These are phyloP conservation scores for Aspergillus versicolor DNA, from an alignment of 2,329 filamentous ascomycete genomes.

Conservation along the genomic window DNA sequence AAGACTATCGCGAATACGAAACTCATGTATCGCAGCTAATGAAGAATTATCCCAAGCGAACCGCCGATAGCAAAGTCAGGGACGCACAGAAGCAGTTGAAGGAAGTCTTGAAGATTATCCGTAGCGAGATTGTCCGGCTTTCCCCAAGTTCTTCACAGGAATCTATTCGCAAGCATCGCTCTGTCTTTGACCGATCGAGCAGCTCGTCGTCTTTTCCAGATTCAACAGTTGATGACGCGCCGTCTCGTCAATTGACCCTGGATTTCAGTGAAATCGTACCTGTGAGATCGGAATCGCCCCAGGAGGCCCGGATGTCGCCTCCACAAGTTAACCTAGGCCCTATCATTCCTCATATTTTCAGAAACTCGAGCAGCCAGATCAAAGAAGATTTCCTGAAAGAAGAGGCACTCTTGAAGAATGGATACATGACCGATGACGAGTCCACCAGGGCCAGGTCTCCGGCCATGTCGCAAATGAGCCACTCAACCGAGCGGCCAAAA, in stretches of 20 bases:
- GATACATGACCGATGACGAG: slow-evolving; percentile 33
- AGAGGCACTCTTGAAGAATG: slow-evolving; percentile 23
- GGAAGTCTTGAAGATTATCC: slow-evolving; percentile 36
- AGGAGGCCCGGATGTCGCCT: slow-evolving; percentile 24
- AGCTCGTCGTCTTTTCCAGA: slow-evolving; percentile 46
- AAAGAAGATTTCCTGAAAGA: slow-evolving; percentile 38
- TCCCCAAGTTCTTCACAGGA: slow-evolving; percentile 46
- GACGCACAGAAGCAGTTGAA: slow-evolving; percentile 37
- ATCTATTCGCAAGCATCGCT: slow-evolving; percentile 36
- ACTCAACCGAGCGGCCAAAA: slow-evolving; percentile 29
- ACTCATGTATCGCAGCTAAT: slow-evolving; percentile 44
- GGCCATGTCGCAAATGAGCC: slow-evolving; percentile 30
- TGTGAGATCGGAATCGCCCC: slow-evolving; percentile 34
- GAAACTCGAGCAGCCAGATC: slow-evolving; percentile 25
- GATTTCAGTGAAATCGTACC: slow-evolving; percentile 31
- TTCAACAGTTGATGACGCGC: slow-evolving; percentile 40
- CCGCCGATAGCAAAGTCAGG: slow-evolving; percentile 30
- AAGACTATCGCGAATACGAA: slow-evolving; percentile 50
- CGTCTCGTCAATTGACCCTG: slow-evolving; percentile 34
- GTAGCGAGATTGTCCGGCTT: slow-evolving; percentile 41
- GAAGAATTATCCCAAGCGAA: slow-evolving; percentile 39
- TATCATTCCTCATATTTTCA: slow-evolving; percentile 36
- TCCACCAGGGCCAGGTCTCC: slow-evolving; percentile 25
- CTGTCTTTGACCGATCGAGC: slow-evolving; percentile 49
- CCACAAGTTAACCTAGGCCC: slow-evolving; percentile 29